These are phyloP conservation scores for Debaryomyces nepalensis DNA, from an alignment of 1,139 yeast species.

Conservation along the genomic window DNA sequence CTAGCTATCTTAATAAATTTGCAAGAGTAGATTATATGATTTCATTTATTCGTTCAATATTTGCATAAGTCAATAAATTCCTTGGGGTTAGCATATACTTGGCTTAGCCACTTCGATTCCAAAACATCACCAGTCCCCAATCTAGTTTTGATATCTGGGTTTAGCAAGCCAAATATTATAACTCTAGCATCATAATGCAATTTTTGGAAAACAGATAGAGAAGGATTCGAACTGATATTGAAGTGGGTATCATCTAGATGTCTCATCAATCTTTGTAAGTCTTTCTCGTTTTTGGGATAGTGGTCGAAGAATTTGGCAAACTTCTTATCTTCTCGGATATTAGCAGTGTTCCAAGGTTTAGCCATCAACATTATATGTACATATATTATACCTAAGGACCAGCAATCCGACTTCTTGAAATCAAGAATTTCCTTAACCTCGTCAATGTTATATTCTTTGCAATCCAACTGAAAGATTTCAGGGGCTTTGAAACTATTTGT, in stretches of 20 bases:
- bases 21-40: no score
- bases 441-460: slow-evolving; percentile 14
- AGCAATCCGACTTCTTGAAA: slow-evolving; percentile 45
- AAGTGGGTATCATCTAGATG: slow-evolving; percentile 30
- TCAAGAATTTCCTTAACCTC: slow-evolving; percentile 20
- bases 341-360: slow-evolving; percentile 54
- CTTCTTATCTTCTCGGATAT: slow-evolving; percentile 24
- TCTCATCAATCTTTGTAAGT: slow-evolving; percentile 23
- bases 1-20: no score
- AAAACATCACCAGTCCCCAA: slow-evolving; percentile 31
- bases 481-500: slow-evolving; percentile 62
- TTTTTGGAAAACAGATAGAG: slow-evolving; percentile 38
- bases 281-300: slow-evolving; percentile 28
- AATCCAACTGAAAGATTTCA: slow-evolving; percentile 45
- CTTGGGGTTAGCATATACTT: slow-evolving; percentile 48
- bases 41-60: no score
- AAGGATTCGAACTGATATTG: slow-evolving; percentile 31
- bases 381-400: slow-evolving; percentile 58
- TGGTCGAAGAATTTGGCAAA: slow-evolving; percentile 28
- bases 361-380: slow-evolving; percentile 48
- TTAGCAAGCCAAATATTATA: slow-evolving; percentile 37
- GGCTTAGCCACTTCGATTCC: slow-evolving; percentile 44
- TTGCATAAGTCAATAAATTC: slow-evolving; percentile 32
- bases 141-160: slow-evolving; percentile 36
- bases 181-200: slow-evolving; percentile 46